Percentiles rank a stretch among this genome's conserved stretches.
Conservation (phyloP, 2,329 filamentous ascomycete species). For the Epicoccum sorghinum region DNA sequence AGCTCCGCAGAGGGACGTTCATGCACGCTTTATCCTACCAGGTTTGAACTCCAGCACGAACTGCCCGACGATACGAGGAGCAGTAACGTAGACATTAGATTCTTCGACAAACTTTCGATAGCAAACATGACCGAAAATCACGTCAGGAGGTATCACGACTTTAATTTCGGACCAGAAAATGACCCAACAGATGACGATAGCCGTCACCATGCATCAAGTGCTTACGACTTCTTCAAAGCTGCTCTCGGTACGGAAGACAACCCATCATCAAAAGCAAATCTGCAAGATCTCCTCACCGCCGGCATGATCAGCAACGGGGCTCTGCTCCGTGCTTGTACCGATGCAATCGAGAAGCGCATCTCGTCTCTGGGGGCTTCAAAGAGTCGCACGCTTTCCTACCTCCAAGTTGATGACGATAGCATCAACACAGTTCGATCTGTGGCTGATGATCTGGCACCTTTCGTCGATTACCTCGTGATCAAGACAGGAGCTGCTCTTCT, state of each 20-base stretch:
- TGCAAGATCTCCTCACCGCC: not conserved
- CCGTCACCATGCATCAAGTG: constrained; percentile 4
- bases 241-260: constrained; percentile 1
- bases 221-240: constrained; percentile 10
- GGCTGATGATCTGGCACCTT: constrained; percentile 5
- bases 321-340: not conserved
- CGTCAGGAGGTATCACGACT: constrained; percentile 7
- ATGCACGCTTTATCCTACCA: constrained; percentile 13
- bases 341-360: constrained; percentile 9
- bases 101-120: constrained; percentile 1
- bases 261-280: not conserved
- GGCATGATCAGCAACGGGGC: not conserved
- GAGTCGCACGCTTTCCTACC: not conserved
- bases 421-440: constrained; percentile 1
- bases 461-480: constrained; percentile 12
- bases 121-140: constrained; percentile 5
- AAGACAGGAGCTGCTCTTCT: constrained; percentile 8
- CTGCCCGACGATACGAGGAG: not conserved
- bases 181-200: constrained; percentile 6
- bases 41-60: not conserved
- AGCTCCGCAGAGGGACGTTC: constrained; percentile 13
- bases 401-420: constrained; percentile 1
- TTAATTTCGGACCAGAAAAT: not conserved
- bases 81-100: constrained; percentile 6
- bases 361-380: not conserved